Conservation (phyloP, 257 asterid genomes). For the Avicennia marina region DNA sequence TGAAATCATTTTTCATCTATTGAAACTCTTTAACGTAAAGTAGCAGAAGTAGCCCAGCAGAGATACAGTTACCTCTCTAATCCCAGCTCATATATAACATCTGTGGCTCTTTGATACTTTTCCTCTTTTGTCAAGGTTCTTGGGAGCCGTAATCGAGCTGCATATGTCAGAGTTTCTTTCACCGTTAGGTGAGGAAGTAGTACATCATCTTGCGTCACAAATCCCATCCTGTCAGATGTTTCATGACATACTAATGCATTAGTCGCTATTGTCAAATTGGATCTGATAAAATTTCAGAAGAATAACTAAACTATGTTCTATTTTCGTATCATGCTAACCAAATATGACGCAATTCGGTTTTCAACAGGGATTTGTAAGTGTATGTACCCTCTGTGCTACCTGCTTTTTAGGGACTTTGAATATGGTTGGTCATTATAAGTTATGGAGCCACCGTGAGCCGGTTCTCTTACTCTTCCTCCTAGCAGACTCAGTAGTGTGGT, state of each 20-base stretch:
- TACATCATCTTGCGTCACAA: conserved; percentile 96
- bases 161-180: conserved; percentile 68
- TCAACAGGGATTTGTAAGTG: too few relatives aligned
- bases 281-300: too few relatives aligned
- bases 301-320: too few relatives aligned
- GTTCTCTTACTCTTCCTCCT: conserved; percentile 68
- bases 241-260: too few relatives aligned
- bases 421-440: conserved; percentile 80
- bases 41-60: too few relatives aligned
- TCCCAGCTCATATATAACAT: conserved; percentile 80
- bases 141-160: conserved; percentile 87
- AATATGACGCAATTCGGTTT: too few relatives aligned
- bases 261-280: too few relatives aligned
- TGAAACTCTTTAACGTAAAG: too few relatives aligned
- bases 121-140: conserved; percentile 59
- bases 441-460: conserved; percentile 51
- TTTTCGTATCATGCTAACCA: too few relatives aligned
- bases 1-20: too few relatives aligned
- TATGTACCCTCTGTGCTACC: conserved; percentile 37
- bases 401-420: conserved; percentile 77
- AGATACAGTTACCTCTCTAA: conserved; percentile 83
- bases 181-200: conserved; percentile 95
- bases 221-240: conserved; percentile 73
- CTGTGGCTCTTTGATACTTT: conserved; percentile 66
- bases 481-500: conserved; percentile 77